Evolutionary conservation across 148 eudicot genomes (phyloP).

Genomic region (Persicaria maculosa): DNA sequence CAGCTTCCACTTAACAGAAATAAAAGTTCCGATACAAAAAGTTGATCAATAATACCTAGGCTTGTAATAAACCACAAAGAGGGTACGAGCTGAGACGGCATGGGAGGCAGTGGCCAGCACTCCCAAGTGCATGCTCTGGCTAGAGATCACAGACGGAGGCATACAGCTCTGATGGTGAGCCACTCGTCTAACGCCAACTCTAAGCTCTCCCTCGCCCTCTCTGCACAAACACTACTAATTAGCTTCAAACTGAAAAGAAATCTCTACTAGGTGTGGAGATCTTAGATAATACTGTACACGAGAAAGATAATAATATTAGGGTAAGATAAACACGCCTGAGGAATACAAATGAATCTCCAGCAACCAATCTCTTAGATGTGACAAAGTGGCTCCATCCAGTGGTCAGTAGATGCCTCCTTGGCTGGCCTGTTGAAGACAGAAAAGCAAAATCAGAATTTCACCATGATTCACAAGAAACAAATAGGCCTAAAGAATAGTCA

Average conservation of each 20-base stretch:
- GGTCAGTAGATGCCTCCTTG: slow-evolving; percentile 90
- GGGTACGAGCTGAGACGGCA: slow-evolving; percentile 53
- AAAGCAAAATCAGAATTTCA: neutral
- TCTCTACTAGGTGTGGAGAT: neutral
- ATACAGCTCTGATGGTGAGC: slow-evolving; percentile 69
- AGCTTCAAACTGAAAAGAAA: slow-evolving; percentile 9
- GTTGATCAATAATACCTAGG: slow-evolving; percentile 48
- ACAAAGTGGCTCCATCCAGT: slow-evolving; percentile 99
- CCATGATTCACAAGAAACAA: neutral
- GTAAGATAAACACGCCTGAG: slow-evolving; percentile 46
- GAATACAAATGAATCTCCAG: slow-evolving; percentile 91
- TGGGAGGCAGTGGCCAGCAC: slow-evolving; percentile 97
- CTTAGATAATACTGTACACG: neutral
- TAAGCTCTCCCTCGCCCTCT: slow-evolving; percentile 68
- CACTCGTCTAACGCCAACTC: slow-evolving; percentile 78
- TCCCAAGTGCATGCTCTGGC: slow-evolving; percentile 96
- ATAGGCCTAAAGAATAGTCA: neutral
- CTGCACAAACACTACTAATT: slow-evolving; percentile 21
- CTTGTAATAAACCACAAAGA: slow-evolving; percentile 83
- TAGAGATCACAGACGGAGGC: slow-evolving; percentile 91
- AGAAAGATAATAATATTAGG: neutral
- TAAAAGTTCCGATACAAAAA: neutral
- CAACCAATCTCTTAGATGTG: slow-evolving; percentile 79
- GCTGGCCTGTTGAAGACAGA: slow-evolving; percentile 49
- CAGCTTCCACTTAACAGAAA: neutral